Conservation (phyloP, 2,329 filamentous ascomycete species). For the Hypoxylon sp. region DNA sequence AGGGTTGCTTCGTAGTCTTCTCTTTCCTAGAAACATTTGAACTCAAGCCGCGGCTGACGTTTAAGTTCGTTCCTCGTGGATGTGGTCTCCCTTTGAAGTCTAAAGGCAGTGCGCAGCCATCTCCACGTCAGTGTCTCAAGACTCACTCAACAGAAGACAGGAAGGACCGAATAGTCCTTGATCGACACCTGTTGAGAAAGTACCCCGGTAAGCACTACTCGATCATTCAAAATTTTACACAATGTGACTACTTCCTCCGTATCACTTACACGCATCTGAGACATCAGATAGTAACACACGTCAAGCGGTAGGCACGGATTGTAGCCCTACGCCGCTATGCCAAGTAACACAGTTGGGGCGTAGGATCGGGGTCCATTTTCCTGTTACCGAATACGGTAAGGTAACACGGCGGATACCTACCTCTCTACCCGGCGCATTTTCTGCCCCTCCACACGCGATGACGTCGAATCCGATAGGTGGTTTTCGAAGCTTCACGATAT, state of each 20-base stretch:
- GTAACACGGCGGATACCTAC: constrained; percentile 10
- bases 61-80: constrained; percentile 13
- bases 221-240: background rate
- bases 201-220: background rate
- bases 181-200: background rate
- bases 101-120: constrained; percentile 2
- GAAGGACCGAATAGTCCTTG: background rate
- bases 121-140: constrained; percentile 17
- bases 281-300: too few species aligned
- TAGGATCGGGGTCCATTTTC: background rate
- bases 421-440: constrained; percentile 12
- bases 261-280: too few species aligned
- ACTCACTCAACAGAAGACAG: background rate
- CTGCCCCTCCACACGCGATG: constrained; percentile 38
- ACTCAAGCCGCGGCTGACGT: background rate
- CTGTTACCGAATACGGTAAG: constrained; percentile 13
- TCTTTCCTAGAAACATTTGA: constrained; percentile 9
- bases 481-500: constrained; percentile 25
- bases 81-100: constrained; percentile 16
- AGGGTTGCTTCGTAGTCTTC: background rate
- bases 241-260: too few species aligned
- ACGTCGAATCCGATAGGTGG: constrained; percentile 33
- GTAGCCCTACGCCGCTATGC: too few species aligned
- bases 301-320: too few species aligned
- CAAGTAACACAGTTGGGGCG: background rate